Evolutionary conservation across 1,284 basidiomycete genomes (phyloP), one percentile per base, ranked within the genome.

Genomic region (Vanrija sp.): DNA sequence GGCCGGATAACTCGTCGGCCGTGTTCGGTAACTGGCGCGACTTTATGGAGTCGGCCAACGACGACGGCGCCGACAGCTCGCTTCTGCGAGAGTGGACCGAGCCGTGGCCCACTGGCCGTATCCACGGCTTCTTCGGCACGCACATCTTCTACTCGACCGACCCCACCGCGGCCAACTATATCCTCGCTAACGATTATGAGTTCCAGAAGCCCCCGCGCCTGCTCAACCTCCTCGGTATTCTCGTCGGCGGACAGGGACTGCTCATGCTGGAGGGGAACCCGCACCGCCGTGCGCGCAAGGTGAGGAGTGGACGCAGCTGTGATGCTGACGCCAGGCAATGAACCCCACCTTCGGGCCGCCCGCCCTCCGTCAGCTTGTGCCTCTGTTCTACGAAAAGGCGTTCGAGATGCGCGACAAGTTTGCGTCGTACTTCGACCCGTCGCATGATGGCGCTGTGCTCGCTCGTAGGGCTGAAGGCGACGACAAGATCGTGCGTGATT

Each of bases 161-260:
- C 70, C 81, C 82, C 0, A 72, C 78, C 21, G 85, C 85, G 0
- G 71, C 87, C 19, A 78, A 80, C 3, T 80, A 86, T 58, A 82
- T 88, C 51, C 79, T 88, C 49, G 77, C 77, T n/a, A 79, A 81
- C 54, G 78, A 82, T 1, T 84, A 87, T 65, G 78, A 81, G 38
- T 87, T 84, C 66, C 84, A 84, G 14, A 88, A 87, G 68, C 85
- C 86, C 0, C 45, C 83, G 83, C 57, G 78, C 86, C 3, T 8
- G 10, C 26, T 26, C n/a, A 19, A 25, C 39, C 39, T 46, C 25
- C 40, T 51, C 18, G 14, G 7, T 15, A 23, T 29, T 14, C n/a
- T 46, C 10, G 26, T 55, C 21, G 54, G 54, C 26, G 19, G 26
- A 6, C 63, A 66, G 29, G 67, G 68, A 6, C 54, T 69, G 1